These are phyloP conservation scores for Hymenochaete sp. DNA, from an alignment of 1,284 basidiomycete species.

Conservation along the genomic window DNA sequence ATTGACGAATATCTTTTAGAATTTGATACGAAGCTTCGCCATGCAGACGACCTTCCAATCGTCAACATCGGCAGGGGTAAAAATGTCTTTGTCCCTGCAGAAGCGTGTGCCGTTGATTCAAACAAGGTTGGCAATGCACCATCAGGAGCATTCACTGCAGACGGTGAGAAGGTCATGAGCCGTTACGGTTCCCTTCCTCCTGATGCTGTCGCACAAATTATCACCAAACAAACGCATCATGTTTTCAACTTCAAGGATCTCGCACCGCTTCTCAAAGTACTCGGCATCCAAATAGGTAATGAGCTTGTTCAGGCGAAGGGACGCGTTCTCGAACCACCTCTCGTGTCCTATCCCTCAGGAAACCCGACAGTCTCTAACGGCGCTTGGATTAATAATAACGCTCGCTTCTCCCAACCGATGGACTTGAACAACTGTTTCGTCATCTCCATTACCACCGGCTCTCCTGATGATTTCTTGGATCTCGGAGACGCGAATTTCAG, in stretches of 20 bases:
- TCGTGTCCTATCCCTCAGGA: slow-evolving; percentile 39
- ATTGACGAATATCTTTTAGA: slow-evolving; percentile 34
- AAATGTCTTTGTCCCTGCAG: slow-evolving; percentile 49
- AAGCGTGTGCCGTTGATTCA: slow-evolving; percentile 62
- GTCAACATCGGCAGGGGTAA: slow-evolving; percentile 44
- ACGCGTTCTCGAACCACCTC: slow-evolving; percentile 51
- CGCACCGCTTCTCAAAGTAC: slow-evolving; percentile 34
- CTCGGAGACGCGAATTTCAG: slow-evolving; percentile 20
- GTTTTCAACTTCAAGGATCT: slow-evolving; percentile 33
- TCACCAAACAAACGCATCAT: slow-evolving; percentile 47
- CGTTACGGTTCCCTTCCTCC: slow-evolving; percentile 13
- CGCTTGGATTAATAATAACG: slow-evolving; percentile 62
- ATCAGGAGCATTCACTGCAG: slow-evolving; percentile 45
- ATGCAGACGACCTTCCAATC: slow-evolving; percentile 48
- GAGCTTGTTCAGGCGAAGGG: slow-evolving; percentile 53
- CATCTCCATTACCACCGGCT: slow-evolving; percentile 7
- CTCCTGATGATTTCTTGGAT: slow-evolving; percentile 9
- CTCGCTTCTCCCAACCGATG: slow-evolving; percentile 8
- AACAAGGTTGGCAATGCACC: slow-evolving; percentile 45
- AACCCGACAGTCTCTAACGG: slow-evolving; percentile 33
- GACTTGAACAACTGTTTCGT: slow-evolving; percentile 1
- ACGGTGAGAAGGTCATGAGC: slow-evolving; percentile 15
- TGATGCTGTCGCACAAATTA: slow-evolving; percentile 25
- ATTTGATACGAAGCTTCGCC: slow-evolving; percentile 42
- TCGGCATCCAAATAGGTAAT: slow-evolving; percentile 44